Conservation (phyloP, 805 yeast species). For the Ogataea paraovalis region DNA sequence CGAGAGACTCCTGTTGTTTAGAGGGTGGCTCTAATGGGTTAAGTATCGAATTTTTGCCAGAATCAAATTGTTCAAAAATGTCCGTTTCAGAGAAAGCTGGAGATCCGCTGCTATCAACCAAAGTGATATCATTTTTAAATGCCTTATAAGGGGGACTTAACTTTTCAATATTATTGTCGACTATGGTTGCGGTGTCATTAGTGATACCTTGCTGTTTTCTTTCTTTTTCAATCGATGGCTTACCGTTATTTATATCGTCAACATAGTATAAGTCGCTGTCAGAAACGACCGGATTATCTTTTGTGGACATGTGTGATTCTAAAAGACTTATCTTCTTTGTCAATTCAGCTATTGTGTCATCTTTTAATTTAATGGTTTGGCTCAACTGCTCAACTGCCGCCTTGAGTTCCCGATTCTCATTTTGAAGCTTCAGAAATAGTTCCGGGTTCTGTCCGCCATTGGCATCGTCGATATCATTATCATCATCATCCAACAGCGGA, state of each 20-base stretch:
- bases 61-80: not conserved
- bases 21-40: conserved; percentile 26
- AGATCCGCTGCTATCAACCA: not conserved
- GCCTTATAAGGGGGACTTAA: not conserved
- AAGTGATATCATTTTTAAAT: not conserved
- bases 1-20: conserved; percentile 17
- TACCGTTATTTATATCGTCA: not conserved
- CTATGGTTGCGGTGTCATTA: not conserved
- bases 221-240: not conserved
- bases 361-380: conserved; percentile 7
- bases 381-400: conserved; percentile 5
- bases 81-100: not conserved
- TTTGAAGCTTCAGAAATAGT: not conserved
- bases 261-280: not conserved
- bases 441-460: not conserved
- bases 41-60: not conserved
- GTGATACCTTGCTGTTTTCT: not conserved
- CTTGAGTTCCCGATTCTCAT: conserved; percentile 6
- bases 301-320: not conserved
- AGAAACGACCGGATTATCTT: not conserved
- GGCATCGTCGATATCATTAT: not conserved
- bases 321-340: not conserved
- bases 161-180: not conserved
- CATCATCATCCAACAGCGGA: not conserved
- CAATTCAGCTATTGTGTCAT: conserved; percentile 8